Base-by-base conservation (phyloP, 345 rosid genomes). In the Brassica nigra region DNA sequence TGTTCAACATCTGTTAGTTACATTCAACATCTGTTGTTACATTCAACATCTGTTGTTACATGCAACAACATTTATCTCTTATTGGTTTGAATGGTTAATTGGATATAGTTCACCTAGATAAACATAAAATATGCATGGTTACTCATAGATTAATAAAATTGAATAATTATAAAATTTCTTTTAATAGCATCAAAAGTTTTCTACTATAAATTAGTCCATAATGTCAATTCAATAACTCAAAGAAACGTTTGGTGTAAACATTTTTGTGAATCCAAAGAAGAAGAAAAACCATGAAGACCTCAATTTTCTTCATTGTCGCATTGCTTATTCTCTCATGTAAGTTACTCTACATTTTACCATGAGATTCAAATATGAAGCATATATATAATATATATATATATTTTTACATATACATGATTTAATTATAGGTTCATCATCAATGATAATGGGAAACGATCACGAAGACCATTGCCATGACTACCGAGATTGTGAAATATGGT, bases 291-390 rank as follows among this genome's bases (percentile, higher is more conserved):
- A 79, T 79, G 82, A 79, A 74, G 44, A 2, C 55, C 31, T 79
- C 82, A 62, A 0, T 18, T 18, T 49, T 62, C 59, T 61, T 79
- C 75, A 27, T 62, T 29, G 70, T 2, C 68, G 78, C 28, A n/a
- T 61, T 79, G 78, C 75, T 74, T 27, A 30, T 74, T 27, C 18
- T 62, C 63, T 74, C 78, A 33, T 74, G 82, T 79, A 74, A 73
- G 82, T 59, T 42, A 9, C 14, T 42, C 5, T 16, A 37, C 31
- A 18, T 6, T 16, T 52, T 54, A 6, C 16, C 3, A 42, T 42
- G 49, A 42, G 29, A 23, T 36, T 37, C 14, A n/a, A 18, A 30
- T 29, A 30, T 4, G 42, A 7, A 34, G 34, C 62, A 69, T 47
- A 34, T 34, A 58, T 42, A 59, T 11, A 52, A 39, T 30, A 20